Base-by-base conservation (phyloP, 768 basidiomycete species). In the Rhodotorula kratochvilovae region DNA sequence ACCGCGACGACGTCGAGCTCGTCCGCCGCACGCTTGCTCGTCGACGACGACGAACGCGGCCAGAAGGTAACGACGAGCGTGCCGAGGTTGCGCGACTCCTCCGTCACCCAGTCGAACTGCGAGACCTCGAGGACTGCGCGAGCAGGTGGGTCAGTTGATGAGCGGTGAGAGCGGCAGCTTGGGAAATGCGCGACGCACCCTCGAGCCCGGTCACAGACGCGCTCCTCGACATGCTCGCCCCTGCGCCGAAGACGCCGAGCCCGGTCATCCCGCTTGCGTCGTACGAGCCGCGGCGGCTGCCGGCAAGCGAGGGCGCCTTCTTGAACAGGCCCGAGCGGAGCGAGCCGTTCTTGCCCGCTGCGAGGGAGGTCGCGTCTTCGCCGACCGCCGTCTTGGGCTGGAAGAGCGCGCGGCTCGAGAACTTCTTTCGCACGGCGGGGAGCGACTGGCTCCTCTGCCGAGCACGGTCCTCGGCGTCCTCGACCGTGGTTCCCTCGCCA, bases 51-150 rank as follows among this genome's bases (percentile, higher is more conserved):
- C 8, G 5, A 3, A 1, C 73, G 46, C 3, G 73, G 56, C 31
- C 85, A 85, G 62, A 93, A 82, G 78, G 91, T 89, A 33, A 91
- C 85, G 46, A 91, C 82, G 42, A 95, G 84, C 60, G 89, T 88
- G 33, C 87, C 87, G 8, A 97, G 85, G 67, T 87, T 90, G 78
- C 93, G 90, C 78, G 94, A 92, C 77, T 91, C 86, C 80, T 96
- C 94, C 2, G 86, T 86, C 36, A 88, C 81, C 71, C 85, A 88
- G 25, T 82, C 79, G 16, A 88, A 79, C 59, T 82, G 80, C 15
- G 85, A 77, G 0, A 64, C n/a, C 13, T 56, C 50, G 53, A 66
- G 70, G 36, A 73, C 76, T 68, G 66, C 12, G 13, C 27, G 46
- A 19, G 4, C 10, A 1, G n/a, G 25, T n/a, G 19, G 17, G 42